Base-by-base conservation (phyloP, 2,329 filamentous ascomycete genomes). In the Nothophoma quercina region DNA sequence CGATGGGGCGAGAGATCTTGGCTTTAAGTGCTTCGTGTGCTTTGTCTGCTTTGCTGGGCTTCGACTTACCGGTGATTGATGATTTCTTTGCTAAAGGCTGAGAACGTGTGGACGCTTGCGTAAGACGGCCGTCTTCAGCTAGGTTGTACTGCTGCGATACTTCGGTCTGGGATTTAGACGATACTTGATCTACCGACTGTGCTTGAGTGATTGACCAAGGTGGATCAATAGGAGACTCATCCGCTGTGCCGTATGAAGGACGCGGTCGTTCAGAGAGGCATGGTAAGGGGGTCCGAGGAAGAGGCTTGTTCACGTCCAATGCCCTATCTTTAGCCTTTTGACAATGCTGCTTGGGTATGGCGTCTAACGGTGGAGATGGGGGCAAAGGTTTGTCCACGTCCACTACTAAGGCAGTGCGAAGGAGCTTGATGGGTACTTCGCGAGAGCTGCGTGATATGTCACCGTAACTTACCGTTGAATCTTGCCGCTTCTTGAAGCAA, bases 1-100 rank as follows among this genome's bases (percentile, higher is more conserved):
- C 64, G 1, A 46, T 29, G 1, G 64, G 64, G 4, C 36, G 40
- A 6, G 66, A 69, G 13, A 72, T 70, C 10, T 60, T 59, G 2
- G 59, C 41, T 41, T 71, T 70, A 5, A 67, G 39, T 1, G 38
- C 25, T 4, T 23, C 28, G 16, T 48, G 48, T 5, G 42, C 32
- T 35, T 52, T 52, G 1, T 34, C 34, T 16, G 44, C 34, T 22
- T 51, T 53, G 28, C 38, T 45, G 12, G 41, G 18, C 16, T 38
- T 28, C 2, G 40, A 18, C 33, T 43, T 56, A 48, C 38, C n/a
- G 1, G 9, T 5, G 15, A 12, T 16, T 38, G 25, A 15, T n/a
- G 13, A 18, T 25, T 29, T 39, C 6, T 23, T 18, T 39, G 33
- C 10, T 29, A 23, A 15, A 21, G 10, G 7, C 3, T 33, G 29